A percentile compares a stretch with the other conserved stretches of the same genome.
phyloP scores from a whole-genome alignment of 2,329 filamentous ascomycete species.

The Venturia pyrina region DNA sequence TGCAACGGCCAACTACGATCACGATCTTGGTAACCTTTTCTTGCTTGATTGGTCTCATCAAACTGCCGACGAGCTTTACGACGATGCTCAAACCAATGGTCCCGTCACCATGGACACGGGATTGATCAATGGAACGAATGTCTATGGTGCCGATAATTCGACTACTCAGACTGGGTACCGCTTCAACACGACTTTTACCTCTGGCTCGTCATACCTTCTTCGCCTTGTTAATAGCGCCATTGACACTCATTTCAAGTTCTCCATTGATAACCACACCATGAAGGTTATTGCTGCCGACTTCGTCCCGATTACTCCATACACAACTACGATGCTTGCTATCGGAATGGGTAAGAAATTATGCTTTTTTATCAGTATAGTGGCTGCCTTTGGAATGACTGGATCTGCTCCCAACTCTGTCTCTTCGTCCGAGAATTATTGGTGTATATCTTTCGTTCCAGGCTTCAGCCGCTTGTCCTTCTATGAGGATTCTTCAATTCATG shows the following conservation, averaged over 20 bases:
- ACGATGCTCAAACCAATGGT: slow-evolving; percentile 16
- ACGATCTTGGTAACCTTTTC: slow-evolving; percentile 28
- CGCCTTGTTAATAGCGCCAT: slow-evolving; percentile 33
- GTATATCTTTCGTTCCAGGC: too few relatives aligned
- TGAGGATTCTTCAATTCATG: too few relatives aligned
- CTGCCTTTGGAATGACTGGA: background rate
- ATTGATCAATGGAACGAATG: slow-evolving; percentile 36
- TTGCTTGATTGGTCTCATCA: slow-evolving; percentile 33
- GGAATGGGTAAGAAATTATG: slow-evolving; percentile 23
- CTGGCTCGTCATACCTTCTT: slow-evolving; percentile 34
- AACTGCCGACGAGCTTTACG: slow-evolving; percentile 22
- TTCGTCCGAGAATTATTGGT: too few relatives aligned
- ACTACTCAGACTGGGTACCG: slow-evolving; percentile 21
- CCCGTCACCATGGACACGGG: slow-evolving; percentile 20
- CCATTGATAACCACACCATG: slow-evolving; percentile 32
- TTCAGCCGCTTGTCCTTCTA: background rate
- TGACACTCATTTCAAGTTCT: slow-evolving; percentile 28
- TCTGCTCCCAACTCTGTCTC: too few relatives aligned
- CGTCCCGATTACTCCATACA: slow-evolving; percentile 33
- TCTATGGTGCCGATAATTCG: slow-evolving; percentile 17
- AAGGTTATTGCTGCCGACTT: slow-evolving; percentile 35
- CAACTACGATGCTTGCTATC: slow-evolving; percentile 25
- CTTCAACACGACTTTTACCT: slow-evolving; percentile 14
- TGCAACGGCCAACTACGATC: slow-evolving; percentile 28
- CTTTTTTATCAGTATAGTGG: background rate